These are phyloP conservation scores for Chrysosporium keratinophilum DNA, from an alignment of 2,329 filamentous ascomycete species.

Conservation along the genomic window DNA sequence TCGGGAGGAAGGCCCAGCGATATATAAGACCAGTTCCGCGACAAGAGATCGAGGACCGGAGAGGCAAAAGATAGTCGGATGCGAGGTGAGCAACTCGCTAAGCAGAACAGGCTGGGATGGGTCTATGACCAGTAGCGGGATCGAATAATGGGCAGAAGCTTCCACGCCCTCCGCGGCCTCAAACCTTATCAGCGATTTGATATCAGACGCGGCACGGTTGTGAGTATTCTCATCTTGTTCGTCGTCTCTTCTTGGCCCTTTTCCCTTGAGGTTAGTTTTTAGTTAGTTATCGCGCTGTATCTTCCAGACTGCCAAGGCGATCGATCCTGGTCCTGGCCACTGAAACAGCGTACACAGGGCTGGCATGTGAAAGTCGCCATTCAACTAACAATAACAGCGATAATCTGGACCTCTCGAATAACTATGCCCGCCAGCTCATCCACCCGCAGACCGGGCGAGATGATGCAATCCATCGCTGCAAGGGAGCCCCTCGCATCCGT, in stretches of 20 bases:
- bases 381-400: too few relatives aligned
- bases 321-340: not conserved
- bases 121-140: not conserved
- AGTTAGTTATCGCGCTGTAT: too few relatives aligned
- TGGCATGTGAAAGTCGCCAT: conserved; percentile 2
- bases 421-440: too few relatives aligned
- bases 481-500: not conserved
- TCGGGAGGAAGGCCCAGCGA: not conserved
- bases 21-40: not conserved
- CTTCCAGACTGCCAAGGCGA: conserved; percentile 2
- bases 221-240: too few relatives aligned
- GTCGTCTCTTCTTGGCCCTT: not conserved
- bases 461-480: not conserved
- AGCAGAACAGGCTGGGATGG: conserved; percentile 4
- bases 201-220: too few relatives aligned
- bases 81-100: not conserved
- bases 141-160: not conserved
- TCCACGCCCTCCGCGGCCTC: not conserved
- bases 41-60: not conserved
- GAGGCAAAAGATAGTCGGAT: not conserved
- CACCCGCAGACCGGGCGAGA: too few relatives aligned
- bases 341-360: not conserved
- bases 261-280: too few relatives aligned
- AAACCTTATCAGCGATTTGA: not conserved
- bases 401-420: too few relatives aligned